Evolutionary conservation across 352 stramenopile genomes (phyloP), one percentile per base, ranked within the genome.

Genomic region (Peronospora destructor): DNA sequence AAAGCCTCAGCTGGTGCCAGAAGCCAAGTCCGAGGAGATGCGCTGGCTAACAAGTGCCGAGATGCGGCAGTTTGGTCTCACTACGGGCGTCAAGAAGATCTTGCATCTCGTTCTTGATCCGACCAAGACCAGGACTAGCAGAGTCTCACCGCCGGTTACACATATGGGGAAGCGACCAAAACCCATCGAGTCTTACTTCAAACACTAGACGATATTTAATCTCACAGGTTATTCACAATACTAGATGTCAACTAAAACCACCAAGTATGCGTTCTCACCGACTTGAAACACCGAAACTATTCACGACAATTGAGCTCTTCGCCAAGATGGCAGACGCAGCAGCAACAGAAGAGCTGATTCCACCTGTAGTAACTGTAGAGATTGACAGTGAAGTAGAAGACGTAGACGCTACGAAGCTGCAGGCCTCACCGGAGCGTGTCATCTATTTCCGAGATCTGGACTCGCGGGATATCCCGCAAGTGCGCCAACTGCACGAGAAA

Each of bases 401-500:
- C 29, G 19, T 52, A 6, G 26, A 29, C 16, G n/a, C 23, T 11
- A 12, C 26, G 7, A 60, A 66, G 43, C n/a, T 38, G 29, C 44
- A 54, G 29, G 4, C n/a, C 16, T 23, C 56, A 16, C 32, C 64
- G 4, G 46, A 74, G 10, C 68, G 64, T n/a, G 62, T 87, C 37
- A 71, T 87, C 12, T 73, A 71, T 46, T 82, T 93, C 54, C 77
- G 82, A 30, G 66, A 68, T 19, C 60, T 98, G 33, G 50, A 71
- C 45, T 69, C 76, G 1, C 56, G 49, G 8, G 95, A 98, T 61
- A 88, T 96, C 21, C 62, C 82, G 9, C 66, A 87, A 36, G 87
- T 98, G 52, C 91, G 95, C 64, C 59, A 60, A 33, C 71, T 98
- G 37, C 94, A 98, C 66, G 94, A 98, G 60, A 69, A 96, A 54